Evolutionary conservation across 179 eudicot species (phyloP).

Genomic region (Nepenthes alata): DNA sequence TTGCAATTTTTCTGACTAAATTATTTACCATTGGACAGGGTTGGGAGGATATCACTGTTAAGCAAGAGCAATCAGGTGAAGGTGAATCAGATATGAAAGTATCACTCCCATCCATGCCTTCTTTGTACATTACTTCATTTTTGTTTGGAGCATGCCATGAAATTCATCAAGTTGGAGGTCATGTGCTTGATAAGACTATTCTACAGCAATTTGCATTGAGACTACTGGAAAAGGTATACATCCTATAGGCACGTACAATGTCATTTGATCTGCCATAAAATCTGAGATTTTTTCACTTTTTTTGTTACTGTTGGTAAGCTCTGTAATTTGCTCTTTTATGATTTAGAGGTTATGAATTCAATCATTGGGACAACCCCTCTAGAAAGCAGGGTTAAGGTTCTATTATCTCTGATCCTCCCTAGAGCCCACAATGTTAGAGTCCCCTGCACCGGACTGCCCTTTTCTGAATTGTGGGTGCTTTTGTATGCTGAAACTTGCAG

Average conservation of each 20-base stretch:
- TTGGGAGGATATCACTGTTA: conserved; percentile 82
- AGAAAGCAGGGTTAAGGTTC: no score
- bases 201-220: conserved; percentile 60
- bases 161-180: conserved; percentile 89
- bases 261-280: not conserved
- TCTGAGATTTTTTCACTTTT: not conserved
- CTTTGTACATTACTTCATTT: conserved; percentile 66
- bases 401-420: no score
- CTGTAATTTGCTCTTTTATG: no score
- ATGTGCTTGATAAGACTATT: conserved; percentile 77
- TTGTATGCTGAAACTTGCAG: no score
- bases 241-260: not conserved
- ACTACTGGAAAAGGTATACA: conserved; percentile 63
- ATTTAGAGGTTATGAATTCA: no score
- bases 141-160: conserved; percentile 85
- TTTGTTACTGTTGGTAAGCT: no score
- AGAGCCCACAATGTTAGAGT: no score
- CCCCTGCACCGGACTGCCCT: no score
- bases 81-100: conserved; percentile 73
- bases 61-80: conserved; percentile 67
- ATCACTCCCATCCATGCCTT: conserved; percentile 85
- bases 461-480: no score
- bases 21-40: conserved; percentile 34
- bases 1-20: not conserved
- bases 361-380: no score